Evolutionary conservation across 1,139 yeast genomes (phyloP).

Genomic region (Saccharomyces hybrid): DNA sequence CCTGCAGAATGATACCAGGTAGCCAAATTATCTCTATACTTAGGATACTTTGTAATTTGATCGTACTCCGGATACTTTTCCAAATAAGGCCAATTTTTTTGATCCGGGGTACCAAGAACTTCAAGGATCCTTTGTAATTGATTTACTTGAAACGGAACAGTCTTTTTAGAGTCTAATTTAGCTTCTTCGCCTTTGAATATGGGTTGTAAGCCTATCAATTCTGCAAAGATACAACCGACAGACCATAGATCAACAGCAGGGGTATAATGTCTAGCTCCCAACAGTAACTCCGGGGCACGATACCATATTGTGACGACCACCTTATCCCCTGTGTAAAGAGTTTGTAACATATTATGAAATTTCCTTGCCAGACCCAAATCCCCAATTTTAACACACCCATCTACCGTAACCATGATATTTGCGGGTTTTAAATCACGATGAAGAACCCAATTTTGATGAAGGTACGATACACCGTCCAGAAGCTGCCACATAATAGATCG

Average conservation of each 20-base stretch:
- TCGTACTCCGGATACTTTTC: slow-evolving; percentile 77
- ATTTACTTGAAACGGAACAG: slow-evolving; percentile 87
- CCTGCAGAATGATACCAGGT: slow-evolving; percentile 84
- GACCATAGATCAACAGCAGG: slow-evolving; percentile 98
- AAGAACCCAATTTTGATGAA: slow-evolving; percentile 92
- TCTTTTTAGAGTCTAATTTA: slow-evolving; percentile 85
- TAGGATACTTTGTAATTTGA: slow-evolving; percentile 55
- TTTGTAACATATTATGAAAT: slow-evolving; percentile 81
- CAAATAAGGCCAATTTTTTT: slow-evolving; percentile 68
- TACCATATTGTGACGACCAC: slow-evolving; percentile 98
- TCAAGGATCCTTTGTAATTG: slow-evolving; percentile 87
- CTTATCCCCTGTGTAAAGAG: slow-evolving; percentile 87
- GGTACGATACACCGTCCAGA: slow-evolving; percentile 78
- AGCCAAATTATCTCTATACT: slow-evolving; percentile 58
- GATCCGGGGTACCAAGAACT: slow-evolving; percentile 79
- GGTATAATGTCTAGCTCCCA: slow-evolving; percentile 90
- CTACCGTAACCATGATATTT: slow-evolving; percentile 86
- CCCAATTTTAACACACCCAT: slow-evolving; percentile 89
- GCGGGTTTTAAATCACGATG: slow-evolving; percentile 97
- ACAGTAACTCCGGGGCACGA: slow-evolving; percentile 84
- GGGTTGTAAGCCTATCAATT: slow-evolving; percentile 78
- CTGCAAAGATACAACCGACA: slow-evolving; percentile 93
- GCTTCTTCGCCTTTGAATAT: slow-evolving; percentile 97
- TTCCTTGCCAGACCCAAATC: slow-evolving; percentile 91
- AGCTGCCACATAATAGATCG: slow-evolving; percentile 90